Evolutionary conservation across 805 yeast genomes (phyloP).

Genomic region (Sungouiozyma intestinalis): DNA sequence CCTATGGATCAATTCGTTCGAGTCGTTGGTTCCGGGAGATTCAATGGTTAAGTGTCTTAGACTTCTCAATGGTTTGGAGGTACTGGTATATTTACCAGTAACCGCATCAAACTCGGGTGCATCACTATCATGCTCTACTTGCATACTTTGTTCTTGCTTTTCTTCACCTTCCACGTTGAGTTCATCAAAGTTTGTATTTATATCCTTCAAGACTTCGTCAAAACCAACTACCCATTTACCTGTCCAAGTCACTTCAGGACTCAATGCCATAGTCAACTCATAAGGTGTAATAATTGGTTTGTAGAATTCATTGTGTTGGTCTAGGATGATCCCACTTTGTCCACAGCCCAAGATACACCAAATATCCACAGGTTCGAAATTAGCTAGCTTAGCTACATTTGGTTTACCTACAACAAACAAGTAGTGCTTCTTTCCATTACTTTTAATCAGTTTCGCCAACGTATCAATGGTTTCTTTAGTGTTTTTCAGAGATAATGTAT

Average conservation of each 20-base stretch:
- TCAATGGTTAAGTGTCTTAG: slow-evolving; percentile 56
- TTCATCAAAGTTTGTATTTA: slow-evolving; percentile 27
- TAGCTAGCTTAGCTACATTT: slow-evolving; percentile 92
- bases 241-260: slow-evolving; percentile 73
- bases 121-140: slow-evolving; percentile 9
- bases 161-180: slow-evolving; percentile 12
- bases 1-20: slow-evolving; percentile 39
- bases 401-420: slow-evolving; percentile 96
- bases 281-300: slow-evolving; percentile 92
- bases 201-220: slow-evolving; percentile 37
- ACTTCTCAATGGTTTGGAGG: slow-evolving; percentile 68
- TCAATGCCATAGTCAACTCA: slow-evolving; percentile 73
- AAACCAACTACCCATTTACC: slow-evolving; percentile 90
- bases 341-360: slow-evolving; percentile 96
- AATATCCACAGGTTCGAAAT: slow-evolving; percentile 84
- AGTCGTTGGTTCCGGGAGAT: slow-evolving; percentile 21
- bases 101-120: slow-evolving; percentile 85
- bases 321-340: slow-evolving; percentile 82
- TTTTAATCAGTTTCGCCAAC: slow-evolving; percentile 49
- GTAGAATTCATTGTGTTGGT: slow-evolving; percentile 67
- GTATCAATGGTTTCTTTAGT: slow-evolving; percentile 57
- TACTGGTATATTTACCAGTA: slow-evolving; percentile 62
- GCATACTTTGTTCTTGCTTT: slow-evolving; percentile 2
- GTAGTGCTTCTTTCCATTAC: slow-evolving; percentile 84
- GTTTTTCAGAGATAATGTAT: slow-evolving; percentile 73